phyloP scores from a whole-genome alignment of 768 basidiomycete species.

The Mycena floridula region DNA sequence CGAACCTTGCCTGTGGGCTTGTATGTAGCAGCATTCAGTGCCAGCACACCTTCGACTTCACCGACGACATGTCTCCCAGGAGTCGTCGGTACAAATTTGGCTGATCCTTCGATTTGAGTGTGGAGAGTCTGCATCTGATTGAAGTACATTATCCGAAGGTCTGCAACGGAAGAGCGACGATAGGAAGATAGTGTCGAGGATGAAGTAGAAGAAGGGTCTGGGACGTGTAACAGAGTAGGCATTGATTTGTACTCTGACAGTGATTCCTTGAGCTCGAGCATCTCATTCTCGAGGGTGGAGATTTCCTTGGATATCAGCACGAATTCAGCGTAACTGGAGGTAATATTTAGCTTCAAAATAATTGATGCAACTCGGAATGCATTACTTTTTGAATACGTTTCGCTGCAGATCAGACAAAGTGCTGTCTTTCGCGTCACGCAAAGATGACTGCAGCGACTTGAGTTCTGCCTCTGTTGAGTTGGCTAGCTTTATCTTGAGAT shows the following conservation, averaged over 20 bases:
- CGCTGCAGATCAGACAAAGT: slow-evolving; percentile 78
- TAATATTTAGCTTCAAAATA: slow-evolving; percentile 4
- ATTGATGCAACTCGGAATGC: slow-evolving; percentile 2
- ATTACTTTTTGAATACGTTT: slow-evolving; percentile 92
- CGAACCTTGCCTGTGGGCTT: slow-evolving; percentile 83
- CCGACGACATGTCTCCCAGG: slow-evolving; percentile 88
- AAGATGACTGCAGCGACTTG: slow-evolving; percentile 67
- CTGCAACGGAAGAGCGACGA: slow-evolving; percentile 88
- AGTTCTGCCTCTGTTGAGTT: slow-evolving; percentile 84
- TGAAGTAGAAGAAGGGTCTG: slow-evolving; percentile 66
- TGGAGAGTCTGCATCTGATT: slow-evolving; percentile 92
- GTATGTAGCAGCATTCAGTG: slow-evolving; percentile 93
- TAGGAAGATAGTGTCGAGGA: slow-evolving; percentile 35
- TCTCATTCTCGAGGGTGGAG: slow-evolving; percentile 91
- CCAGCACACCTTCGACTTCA: slow-evolving; percentile 77
- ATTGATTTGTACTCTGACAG: slow-evolving; percentile 95
- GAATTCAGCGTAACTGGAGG: slow-evolving; percentile 87
- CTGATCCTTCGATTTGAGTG: slow-evolving; percentile 86
- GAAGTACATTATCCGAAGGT: slow-evolving; percentile 89
- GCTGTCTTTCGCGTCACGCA: slow-evolving; percentile 63
- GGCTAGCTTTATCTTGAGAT: slow-evolving; percentile 80
- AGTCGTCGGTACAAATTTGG: slow-evolving; percentile 89
- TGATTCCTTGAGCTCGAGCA: slow-evolving; percentile 93
- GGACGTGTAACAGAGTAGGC: slow-evolving; percentile 88
- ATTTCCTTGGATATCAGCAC: slow-evolving; percentile 97